These are phyloP conservation scores for Paramyrothecium roridum DNA, from an alignment of 2,329 filamentous ascomycete species.

Conservation along the genomic window DNA sequence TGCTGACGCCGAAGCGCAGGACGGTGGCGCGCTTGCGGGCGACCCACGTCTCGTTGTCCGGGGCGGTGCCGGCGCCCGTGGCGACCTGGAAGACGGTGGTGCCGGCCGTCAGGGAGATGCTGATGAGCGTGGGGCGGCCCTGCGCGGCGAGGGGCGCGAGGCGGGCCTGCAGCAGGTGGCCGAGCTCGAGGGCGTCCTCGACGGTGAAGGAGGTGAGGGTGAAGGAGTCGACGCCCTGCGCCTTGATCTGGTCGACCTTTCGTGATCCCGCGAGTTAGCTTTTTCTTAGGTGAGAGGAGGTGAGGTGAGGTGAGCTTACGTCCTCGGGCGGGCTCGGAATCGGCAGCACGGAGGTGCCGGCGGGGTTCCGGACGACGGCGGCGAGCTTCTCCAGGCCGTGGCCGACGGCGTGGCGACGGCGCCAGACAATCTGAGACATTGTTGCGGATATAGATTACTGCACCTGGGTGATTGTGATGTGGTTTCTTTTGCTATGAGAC, in stretches of 20 bases:
- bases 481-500: neutral
- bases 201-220: slow-evolving; percentile 54
- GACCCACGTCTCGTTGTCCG: slow-evolving; percentile 72
- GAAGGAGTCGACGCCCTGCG: slow-evolving; percentile 37
- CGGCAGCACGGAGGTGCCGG: neutral
- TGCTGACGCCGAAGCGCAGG: slow-evolving; percentile 65
- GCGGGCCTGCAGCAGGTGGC: slow-evolving; percentile 61
- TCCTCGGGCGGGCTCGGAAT: slow-evolving; percentile 16
- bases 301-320: slow-evolving; percentile 9
- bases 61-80: slow-evolving; percentile 62
- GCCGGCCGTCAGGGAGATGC: slow-evolving; percentile 56
- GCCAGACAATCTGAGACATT: slow-evolving; percentile 30
- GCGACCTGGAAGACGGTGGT: slow-evolving; percentile 69
- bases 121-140: slow-evolving; percentile 51
- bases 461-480: neutral
- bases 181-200: slow-evolving; percentile 63
- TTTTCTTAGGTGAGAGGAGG: neutral
- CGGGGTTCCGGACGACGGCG: slow-evolving; percentile 14
- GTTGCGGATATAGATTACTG: slow-evolving; percentile 13
- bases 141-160: slow-evolving; percentile 46
- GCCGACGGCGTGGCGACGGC: slow-evolving; percentile 20
- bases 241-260: slow-evolving; percentile 24
- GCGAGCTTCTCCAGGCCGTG: slow-evolving; percentile 20
- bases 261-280: neutral
- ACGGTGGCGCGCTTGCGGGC: slow-evolving; percentile 69